phyloP scores from a whole-genome alignment of 305 asterid species.

The Solanum chacoense region DNA sequence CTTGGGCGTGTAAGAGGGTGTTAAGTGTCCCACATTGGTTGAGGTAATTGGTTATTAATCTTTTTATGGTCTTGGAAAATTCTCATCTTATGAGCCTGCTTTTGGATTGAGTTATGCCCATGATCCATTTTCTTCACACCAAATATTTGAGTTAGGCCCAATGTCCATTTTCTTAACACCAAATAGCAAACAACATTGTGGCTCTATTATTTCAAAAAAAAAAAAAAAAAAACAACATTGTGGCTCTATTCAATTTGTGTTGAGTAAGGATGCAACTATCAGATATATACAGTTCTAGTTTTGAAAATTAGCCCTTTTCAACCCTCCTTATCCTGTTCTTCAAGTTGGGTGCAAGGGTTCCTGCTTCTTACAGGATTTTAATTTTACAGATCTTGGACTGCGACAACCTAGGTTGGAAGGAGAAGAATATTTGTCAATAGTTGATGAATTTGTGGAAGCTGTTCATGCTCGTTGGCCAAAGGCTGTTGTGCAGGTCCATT shows the following conservation, averaged over 20 bases:
- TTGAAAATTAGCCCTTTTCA: neutral
- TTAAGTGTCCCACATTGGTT: neutral
- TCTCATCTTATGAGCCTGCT: neutral
- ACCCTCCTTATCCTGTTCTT: neutral
- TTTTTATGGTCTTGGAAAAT: neutral
- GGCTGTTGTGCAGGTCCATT: constrained; percentile 95
- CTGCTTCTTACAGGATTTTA: constrained; percentile 17
- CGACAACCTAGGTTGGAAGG: constrained; percentile 95
- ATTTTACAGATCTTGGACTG: constrained; percentile 86
- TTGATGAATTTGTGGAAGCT: constrained; percentile 99
- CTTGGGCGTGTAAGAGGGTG: neutral
- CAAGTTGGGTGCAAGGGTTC: neutral
- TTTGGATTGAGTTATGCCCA: neutral
- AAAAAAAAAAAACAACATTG: neutral
- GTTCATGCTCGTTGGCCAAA: constrained; percentile 99
- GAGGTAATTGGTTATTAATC: neutral
- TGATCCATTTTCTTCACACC: neutral
- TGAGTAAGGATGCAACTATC: neutral
- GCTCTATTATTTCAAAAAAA: too few relatives aligned
- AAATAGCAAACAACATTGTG: neutral
- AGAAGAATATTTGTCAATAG: constrained; percentile 79
- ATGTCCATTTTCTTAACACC: neutral
- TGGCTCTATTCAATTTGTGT: neutral
- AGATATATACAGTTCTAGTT: neutral
- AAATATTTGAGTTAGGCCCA: neutral